Base-by-base conservation (phyloP, 495 filamentous ascomycete genomes). In the Arthonia radiata region DNA sequence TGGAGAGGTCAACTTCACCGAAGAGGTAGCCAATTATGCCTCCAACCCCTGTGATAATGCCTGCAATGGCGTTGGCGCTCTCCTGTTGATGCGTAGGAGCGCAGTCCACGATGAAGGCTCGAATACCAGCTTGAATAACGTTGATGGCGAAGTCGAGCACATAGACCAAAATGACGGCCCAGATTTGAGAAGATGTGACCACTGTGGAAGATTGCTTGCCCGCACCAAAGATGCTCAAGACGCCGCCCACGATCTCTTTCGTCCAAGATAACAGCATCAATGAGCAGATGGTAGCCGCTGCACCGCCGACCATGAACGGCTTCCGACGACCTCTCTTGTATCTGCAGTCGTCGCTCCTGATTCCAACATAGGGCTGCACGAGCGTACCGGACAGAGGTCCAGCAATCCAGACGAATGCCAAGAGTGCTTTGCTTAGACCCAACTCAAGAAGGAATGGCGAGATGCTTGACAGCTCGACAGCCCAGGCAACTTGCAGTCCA, bases 321-420 rank as follows among this genome's bases (percentile, higher is more conserved):
- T 78, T 76, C 34, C 81, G 59, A 50, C 72, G 82, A 7, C 81
- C 81, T 71, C 72, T 86, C 17, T 58, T 44, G 5, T 68, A 50
- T 17, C 79, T 67, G 42, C 77, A 83, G 37, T 76, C 78, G 37
- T 93, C 81, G 40, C 78, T 89, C 37, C 74, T 60, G 40, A 91
- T 81, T 28, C 81, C 81, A 14, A 93, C 65, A 41, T 89, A 89
- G n/a, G 81, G 81, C 50, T 93, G 81, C 12, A 93, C 81, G 18
- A 93, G 52, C 2, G 65, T 66, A 8, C 81, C 81, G 2, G 78
- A 78, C 14, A 93, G 53, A 3, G 81, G 81, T 3, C 81, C 79
- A 5, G 81, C 81, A 33, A 93, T 81, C 81, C 81, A 93, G 14
- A 91, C 81, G 30, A 90, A 57, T 10, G 81, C 81, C 49, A 91